phyloP scores from a whole-genome alignment of 1,284 basidiomycete species.

The Chiua sp. region DNA sequence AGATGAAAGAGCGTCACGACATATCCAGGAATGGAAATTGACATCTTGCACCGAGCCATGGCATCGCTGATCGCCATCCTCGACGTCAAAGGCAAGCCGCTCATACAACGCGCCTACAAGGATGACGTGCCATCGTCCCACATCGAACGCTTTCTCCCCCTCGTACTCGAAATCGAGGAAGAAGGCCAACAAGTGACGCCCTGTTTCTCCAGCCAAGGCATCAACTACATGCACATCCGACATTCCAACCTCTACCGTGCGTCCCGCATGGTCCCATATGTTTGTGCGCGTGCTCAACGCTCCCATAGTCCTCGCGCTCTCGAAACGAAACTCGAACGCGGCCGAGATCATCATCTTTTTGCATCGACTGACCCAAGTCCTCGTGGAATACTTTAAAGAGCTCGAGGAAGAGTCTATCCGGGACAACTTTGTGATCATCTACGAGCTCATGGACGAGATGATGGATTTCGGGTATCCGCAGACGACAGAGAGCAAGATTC shows the following conservation, averaged over 20 bases:
- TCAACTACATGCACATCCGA: constrained; percentile 99
- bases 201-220: constrained; percentile 91
- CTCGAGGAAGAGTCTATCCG: constrained; percentile 99
- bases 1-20: neutral
- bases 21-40: constrained; percentile 20
- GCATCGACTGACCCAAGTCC: constrained; percentile 87
- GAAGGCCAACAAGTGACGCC: constrained; percentile 95
- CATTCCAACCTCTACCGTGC: constrained; percentile 97
- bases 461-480: constrained; percentile 99
- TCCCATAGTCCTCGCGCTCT: constrained; percentile 86
- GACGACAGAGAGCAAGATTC: constrained; percentile 98
- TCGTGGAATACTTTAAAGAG: constrained; percentile 99
- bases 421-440: constrained; percentile 99
- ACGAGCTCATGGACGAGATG: constrained; percentile 99
- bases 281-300: neutral
- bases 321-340: constrained; percentile 96
- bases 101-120: constrained; percentile 97
- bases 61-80: constrained; percentile 88
- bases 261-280: constrained; percentile 32
- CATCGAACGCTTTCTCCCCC: constrained; percentile 94
- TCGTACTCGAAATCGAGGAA: constrained; percentile 97
- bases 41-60: constrained; percentile 38
- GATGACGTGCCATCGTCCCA: constrained; percentile 93
- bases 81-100: constrained; percentile 98
- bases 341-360: constrained; percentile 98